Base-by-base conservation (phyloP, 208 protist species). In the Herpetomonas tarakana region DNA sequence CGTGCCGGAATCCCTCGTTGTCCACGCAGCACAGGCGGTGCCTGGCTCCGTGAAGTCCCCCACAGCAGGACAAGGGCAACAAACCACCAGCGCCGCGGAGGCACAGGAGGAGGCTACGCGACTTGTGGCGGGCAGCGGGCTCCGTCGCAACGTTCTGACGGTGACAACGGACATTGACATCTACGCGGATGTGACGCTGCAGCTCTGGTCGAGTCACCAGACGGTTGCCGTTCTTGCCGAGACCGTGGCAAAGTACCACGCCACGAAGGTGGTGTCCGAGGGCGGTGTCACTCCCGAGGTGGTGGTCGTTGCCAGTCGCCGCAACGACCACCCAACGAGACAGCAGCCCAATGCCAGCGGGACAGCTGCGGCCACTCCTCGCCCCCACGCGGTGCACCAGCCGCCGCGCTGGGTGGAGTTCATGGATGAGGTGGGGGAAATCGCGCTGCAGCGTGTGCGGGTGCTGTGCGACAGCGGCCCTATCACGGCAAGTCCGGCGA, bases 391-490 rank as follows among this genome's bases (percentile, higher is more conserved):
- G n/a, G n/a, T n/a, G n/a, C n/a, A n/a, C n/a, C n/a, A n/a, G n/a
- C n/a, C n/a, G n/a, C n/a, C n/a, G n/a, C 52, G 29, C 31, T 54
- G 62, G 31, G 29, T 63, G 31, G 55, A 70, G 35, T 72, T 80
- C 22, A 45, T 75, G 14, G 74, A 72, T 41, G 74, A 81, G 46
- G 18, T 29, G 25, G 74, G 74, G 1, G 68, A 76, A 22, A 27
- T 81, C 1, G 55, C 56, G n/a, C 41, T 75, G 1, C 54, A 54
- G 19, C 65, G 76, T 55, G 31, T 81, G 24, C 62, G 49, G 24
- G 58, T 81, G 9, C 41, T 71, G 1, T 72, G 63, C 53, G 71
- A 75, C 54, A 64, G 62, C 56, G 74, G 69, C 21, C 38, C 45
- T 29, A 75, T 81, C 45, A 76, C 65, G 24, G 45, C 62, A 31